phyloP scores from a whole-genome alignment of 345 rosid species.

The Reutealis trisperma region DNA sequence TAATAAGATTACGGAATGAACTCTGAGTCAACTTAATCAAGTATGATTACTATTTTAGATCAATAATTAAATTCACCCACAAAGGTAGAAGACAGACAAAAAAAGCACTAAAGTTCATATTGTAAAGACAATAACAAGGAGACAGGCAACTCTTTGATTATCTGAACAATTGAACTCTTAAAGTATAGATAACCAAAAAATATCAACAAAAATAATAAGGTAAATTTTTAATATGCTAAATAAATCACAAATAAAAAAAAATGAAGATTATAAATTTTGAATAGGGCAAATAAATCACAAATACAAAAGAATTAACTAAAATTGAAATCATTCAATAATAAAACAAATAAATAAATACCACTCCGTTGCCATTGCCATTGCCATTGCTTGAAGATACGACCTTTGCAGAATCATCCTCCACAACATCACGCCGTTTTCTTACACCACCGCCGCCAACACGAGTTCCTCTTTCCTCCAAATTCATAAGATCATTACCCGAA shows the following conservation, averaged over 20 bases:
- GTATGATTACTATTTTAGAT: background rate
- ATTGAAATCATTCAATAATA: constrained; percentile 8
- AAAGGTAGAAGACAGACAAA: background rate
- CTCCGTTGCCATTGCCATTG: constrained; percentile 37
- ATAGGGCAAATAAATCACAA: background rate
- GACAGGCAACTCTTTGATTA: background rate
- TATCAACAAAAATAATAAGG: background rate
- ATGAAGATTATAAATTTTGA: background rate
- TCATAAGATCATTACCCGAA: constrained; percentile 40
- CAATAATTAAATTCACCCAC: constrained; percentile 1
- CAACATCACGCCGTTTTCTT: constrained; percentile 57
- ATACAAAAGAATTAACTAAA: background rate
- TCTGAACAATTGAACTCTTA: constrained; percentile 13
- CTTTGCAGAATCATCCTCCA: constrained; percentile 52
- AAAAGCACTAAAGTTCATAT: constrained; percentile 1
- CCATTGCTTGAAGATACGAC: constrained; percentile 51
- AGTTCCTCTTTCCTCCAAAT: constrained; percentile 40
- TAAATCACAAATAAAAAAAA: background rate
- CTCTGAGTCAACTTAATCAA: background rate
- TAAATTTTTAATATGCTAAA: constrained; percentile 6
- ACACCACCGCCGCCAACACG: constrained; percentile 27
- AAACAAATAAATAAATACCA: constrained; percentile 35
- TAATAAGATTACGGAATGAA: background rate
- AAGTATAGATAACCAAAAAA: background rate
- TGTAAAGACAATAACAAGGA: constrained; percentile 4